These are phyloP conservation scores for Rhizophora mangle DNA, from an alignment of 345 rosid species.

Conservation along the genomic window DNA sequence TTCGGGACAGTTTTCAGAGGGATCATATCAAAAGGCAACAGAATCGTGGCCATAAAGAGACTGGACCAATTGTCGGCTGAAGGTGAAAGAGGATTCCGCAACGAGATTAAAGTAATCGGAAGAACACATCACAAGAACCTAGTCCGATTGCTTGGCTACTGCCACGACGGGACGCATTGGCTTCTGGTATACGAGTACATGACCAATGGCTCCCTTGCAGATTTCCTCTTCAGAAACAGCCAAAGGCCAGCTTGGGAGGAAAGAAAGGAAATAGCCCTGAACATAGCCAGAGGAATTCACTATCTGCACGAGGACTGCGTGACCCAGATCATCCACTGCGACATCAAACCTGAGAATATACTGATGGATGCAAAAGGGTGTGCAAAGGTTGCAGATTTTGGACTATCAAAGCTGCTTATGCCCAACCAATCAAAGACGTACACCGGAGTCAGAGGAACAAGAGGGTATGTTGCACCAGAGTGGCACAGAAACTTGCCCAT, in stretches of 20 bases:
- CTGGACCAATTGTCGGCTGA: slow-evolving; percentile 8
- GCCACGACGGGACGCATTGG: slow-evolving; percentile 22
- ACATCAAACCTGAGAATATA: slow-evolving; percentile 22
- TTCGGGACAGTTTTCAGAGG: slow-evolving; percentile 35
- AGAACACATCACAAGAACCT: slow-evolving; percentile 39
- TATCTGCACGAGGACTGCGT: slow-evolving; percentile 20
- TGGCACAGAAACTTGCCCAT: slow-evolving; percentile 12
- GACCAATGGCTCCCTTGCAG: slow-evolving; percentile 24
- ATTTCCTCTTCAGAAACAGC: slow-evolving; percentile 16
- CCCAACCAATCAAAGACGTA: slow-evolving; percentile 4
- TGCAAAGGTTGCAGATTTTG: slow-evolving; percentile 20
- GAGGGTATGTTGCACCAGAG: slow-evolving; percentile 29
- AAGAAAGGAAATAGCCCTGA: slow-evolving; percentile 7
- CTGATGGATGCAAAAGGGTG: slow-evolving; percentile 8
- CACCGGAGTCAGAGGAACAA: slow-evolving; percentile 4
- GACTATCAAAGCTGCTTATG: slow-evolving; percentile 16
- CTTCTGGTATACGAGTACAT: slow-evolving; percentile 33
- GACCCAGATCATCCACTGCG: slow-evolving; percentile 12
- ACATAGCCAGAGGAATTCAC: slow-evolving; percentile 17
- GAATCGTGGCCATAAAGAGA: slow-evolving; percentile 23
- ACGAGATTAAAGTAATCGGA: slow-evolving; percentile 25
- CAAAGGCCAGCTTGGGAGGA: slow-evolving; percentile 24
- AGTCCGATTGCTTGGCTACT: slow-evolving; percentile 33
- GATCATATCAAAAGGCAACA: neutral
- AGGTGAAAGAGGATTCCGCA: slow-evolving; percentile 25